phyloP scores from a whole-genome alignment of 306 rosid species.

The Prunus mongolica region DNA sequence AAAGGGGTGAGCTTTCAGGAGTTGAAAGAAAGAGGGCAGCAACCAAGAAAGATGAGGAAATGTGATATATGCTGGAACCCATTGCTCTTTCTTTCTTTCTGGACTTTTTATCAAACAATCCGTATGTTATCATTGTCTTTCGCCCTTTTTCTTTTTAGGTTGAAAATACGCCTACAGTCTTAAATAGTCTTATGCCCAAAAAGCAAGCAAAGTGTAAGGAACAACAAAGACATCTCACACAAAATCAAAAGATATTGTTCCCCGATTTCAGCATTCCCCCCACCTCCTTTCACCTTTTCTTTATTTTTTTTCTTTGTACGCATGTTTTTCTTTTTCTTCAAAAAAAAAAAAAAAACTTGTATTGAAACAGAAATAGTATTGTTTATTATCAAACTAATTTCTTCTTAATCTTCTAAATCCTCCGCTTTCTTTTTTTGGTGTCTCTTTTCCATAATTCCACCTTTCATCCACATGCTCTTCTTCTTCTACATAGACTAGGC shows the following conservation, averaged over 20 bases:
- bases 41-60: slow-evolving; percentile 31
- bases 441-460: background rate
- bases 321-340: background rate
- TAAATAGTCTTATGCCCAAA: slow-evolving; percentile 25
- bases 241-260: slow-evolving; percentile 37
- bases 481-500: too few species aligned
- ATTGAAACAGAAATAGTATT: rapidly evolving
- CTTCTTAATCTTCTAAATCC: slow-evolving; percentile 19
- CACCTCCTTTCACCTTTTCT: slow-evolving; percentile 12
- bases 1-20: slow-evolving; percentile 14
- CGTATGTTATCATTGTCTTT: slow-evolving; percentile 35
- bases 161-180: slow-evolving; percentile 29
- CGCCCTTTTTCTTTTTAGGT: slow-evolving; percentile 36
- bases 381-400: background rate
- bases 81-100: slow-evolving; percentile 2
- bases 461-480: background rate
- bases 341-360: too few species aligned
- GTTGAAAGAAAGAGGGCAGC: slow-evolving; percentile 23
- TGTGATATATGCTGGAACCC: slow-evolving; percentile 11
- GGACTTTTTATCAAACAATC: slow-evolving; percentile 18
- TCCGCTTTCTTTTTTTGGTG: slow-evolving; percentile 9
- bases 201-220: slow-evolving; percentile 21
- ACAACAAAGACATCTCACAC: slow-evolving; percentile 40
- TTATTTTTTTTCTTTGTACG: background rate
- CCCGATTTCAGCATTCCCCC: slow-evolving; percentile 42